These are phyloP conservation scores for Rhodosporidiobolus sp. DNA, from an alignment of 768 basidiomycete genomes.

Conservation along the genomic window DNA sequence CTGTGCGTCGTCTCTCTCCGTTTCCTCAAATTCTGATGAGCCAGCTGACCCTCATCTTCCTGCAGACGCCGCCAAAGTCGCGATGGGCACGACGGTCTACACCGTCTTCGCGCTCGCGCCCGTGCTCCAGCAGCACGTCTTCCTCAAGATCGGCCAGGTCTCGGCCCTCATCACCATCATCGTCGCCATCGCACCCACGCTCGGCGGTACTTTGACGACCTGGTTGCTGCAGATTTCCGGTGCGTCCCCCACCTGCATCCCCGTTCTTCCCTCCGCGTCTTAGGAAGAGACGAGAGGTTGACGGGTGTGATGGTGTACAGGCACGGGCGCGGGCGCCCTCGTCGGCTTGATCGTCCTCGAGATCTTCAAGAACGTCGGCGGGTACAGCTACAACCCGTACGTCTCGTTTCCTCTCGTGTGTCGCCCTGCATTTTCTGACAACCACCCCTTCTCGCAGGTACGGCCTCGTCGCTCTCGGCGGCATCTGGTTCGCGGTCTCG, in stretches of 20 bases:
- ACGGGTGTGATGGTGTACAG: not conserved
- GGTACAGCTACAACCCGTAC: conserved; percentile 36
- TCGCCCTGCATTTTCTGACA: not conserved
- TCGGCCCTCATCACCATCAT: conserved; percentile 33
- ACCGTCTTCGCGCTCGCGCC: conserved; percentile 33
- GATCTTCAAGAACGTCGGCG: conserved; percentile 37
- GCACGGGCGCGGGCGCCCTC: conserved; percentile 31
- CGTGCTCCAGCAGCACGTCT: conserved; percentile 17
- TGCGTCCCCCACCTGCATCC: too few relatives aligned
- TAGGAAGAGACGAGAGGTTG: too few relatives aligned
- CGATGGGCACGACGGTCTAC: conserved; percentile 34
- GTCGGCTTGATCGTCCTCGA: conserved; percentile 36
- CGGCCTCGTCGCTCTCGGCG: conserved; percentile 22
- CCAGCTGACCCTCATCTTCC: not conserved
- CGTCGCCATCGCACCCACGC: conserved; percentile 32
- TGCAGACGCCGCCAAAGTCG: conserved; percentile 26
- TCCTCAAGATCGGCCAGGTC: conserved; percentile 27
- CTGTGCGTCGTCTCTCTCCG: not conserved
- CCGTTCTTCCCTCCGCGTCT: too few relatives aligned
- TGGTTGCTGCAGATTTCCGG: conserved; percentile 29
- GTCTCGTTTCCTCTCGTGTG: not conserved
- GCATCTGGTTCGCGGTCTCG: conserved; percentile 21
- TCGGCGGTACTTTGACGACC: conserved; percentile 31
- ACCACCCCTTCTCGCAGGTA: conserved; percentile 8
- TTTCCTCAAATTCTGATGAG: too few relatives aligned